Percentiles rank a stretch among this genome's conserved stretches.
Evolutionary conservation across 768 basidiomycete species (phyloP).

Genomic region (Pulveroboletus ravenelii): DNA sequence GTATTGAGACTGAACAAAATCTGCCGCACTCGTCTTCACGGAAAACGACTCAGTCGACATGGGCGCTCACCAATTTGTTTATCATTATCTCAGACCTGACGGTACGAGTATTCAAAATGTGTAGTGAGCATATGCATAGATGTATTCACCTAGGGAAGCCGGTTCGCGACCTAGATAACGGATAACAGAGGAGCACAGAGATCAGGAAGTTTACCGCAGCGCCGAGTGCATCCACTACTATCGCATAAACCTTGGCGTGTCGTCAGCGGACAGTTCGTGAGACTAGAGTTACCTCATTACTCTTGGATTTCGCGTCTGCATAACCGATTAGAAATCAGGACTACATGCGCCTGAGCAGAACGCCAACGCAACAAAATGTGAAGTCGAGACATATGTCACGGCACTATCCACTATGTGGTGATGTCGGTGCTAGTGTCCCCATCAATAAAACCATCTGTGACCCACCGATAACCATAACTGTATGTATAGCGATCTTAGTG

Average conservation of each 20-base stretch:
- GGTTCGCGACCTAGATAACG: conserved; percentile 48
- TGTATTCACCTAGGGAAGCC: conserved; percentile 43
- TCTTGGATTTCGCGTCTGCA: conserved; percentile 44
- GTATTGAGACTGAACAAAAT: conserved; percentile 47
- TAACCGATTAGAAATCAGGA: conserved; percentile 40
- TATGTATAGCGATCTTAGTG: conserved; percentile 4
- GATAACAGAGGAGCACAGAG: conserved; percentile 40
- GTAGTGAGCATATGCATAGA: background rate
- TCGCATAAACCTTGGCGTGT: conserved; percentile 34
- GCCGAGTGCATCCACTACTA: conserved; percentile 53
- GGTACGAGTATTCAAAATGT: background rate
- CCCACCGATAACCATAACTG: conserved; percentile 35
- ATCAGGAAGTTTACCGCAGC: conserved; percentile 50
- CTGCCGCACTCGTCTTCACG: background rate
- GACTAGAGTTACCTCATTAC: conserved; percentile 11
- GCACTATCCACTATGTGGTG: conserved; percentile 18
- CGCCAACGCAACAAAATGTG: background rate
- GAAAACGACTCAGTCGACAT: background rate
- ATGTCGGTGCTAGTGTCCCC: conserved; percentile 1
- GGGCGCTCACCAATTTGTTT: conserved; percentile 36
- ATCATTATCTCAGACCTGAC: conserved; percentile 48
- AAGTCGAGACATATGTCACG: conserved; percentile 26
- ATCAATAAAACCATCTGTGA: background rate
- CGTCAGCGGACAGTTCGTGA: background rate
- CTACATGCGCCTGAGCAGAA: conserved; percentile 27